Evolutionary conservation across 1,139 yeast species (phyloP).

Genomic region (Blastobotrys apis): DNA sequence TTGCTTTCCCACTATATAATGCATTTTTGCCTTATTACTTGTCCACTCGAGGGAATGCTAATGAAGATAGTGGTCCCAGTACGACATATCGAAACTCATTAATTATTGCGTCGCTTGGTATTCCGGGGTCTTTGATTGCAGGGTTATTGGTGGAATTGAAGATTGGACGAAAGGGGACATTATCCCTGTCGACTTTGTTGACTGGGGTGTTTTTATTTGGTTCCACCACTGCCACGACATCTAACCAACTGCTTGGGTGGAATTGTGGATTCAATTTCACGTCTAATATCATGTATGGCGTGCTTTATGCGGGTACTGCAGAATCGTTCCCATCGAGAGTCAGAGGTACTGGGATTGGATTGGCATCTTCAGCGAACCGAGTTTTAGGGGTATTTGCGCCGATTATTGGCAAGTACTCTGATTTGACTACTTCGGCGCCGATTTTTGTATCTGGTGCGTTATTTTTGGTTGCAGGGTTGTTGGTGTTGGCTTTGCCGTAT

Average conservation of each 20-base stretch:
- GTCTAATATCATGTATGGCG: constrained; percentile 51
- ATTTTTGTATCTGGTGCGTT: constrained; percentile 59
- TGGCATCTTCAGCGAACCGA: constrained; percentile 47
- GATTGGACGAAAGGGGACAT: constrained; percentile 53
- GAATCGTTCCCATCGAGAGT: constrained; percentile 54
- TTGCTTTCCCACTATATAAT: constrained; percentile 49
- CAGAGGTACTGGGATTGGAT: constrained; percentile 53
- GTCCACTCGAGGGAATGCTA: constrained; percentile 44
- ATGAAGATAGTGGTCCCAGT: constrained; percentile 36
- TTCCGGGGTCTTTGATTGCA: constrained; percentile 55
- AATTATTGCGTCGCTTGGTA: constrained; percentile 47
- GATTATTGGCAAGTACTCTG: constrained; percentile 46
- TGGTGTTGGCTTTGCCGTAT: constrained; percentile 44
- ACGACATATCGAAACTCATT: constrained; percentile 48
- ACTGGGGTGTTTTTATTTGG: constrained; percentile 55
- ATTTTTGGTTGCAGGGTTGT: constrained; percentile 43
- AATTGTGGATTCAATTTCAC: constrained; percentile 49
- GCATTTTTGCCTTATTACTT: constrained; percentile 49
- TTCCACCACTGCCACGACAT: constrained; percentile 50
- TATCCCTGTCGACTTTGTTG: constrained; percentile 49
- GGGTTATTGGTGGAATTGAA: constrained; percentile 43
- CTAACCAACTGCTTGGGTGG: constrained; percentile 50
- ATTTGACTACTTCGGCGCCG: constrained; percentile 45
- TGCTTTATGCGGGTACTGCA: constrained; percentile 55
- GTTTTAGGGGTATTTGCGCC: constrained; percentile 50